Conservation (phyloP, 306 rosid species). For the Ochetophila trinervis region DNA sequence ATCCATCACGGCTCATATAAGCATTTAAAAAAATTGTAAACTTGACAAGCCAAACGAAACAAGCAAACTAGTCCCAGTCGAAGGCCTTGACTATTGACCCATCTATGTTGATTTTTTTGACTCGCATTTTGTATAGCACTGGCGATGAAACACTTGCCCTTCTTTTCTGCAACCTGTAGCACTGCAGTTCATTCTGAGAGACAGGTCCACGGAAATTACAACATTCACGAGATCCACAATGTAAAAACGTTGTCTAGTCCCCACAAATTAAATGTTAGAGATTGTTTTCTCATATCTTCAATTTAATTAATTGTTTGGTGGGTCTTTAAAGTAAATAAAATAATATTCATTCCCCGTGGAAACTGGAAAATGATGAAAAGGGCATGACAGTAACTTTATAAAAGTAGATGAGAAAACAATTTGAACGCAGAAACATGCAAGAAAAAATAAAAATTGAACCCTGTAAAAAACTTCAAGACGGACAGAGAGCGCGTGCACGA, state of each 20-base stretch:
- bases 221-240: too few relatives aligned
- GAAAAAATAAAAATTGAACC: too few relatives aligned
- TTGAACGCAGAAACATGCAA: not conserved
- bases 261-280: too few relatives aligned
- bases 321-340: too few relatives aligned
- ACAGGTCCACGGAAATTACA: too few relatives aligned
- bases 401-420: not conserved
- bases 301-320: too few relatives aligned
- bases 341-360: not conserved
- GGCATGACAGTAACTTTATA: slow-evolving; percentile 8
- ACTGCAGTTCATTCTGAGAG: too few relatives aligned
- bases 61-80: not conserved
- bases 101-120: slow-evolving; percentile 17
- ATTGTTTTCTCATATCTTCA: too few relatives aligned
- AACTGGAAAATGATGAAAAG: not conserved
- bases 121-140: not conserved
- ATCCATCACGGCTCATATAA: too few relatives aligned
- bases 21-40: too few relatives aligned
- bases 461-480: too few relatives aligned
- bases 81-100: slow-evolving; percentile 16
- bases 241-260: too few relatives aligned
- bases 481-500: slow-evolving; percentile 9
- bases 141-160: slow-evolving; percentile 1
- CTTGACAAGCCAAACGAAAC: not conserved
- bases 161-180: not conserved